A percentile compares a stretch with the other conserved stretches of the same genome.
These are phyloP conservation scores for Eucalyptus guilfoylei DNA, from an alignment of 345 rosid genomes.

Conservation along the genomic window DNA sequence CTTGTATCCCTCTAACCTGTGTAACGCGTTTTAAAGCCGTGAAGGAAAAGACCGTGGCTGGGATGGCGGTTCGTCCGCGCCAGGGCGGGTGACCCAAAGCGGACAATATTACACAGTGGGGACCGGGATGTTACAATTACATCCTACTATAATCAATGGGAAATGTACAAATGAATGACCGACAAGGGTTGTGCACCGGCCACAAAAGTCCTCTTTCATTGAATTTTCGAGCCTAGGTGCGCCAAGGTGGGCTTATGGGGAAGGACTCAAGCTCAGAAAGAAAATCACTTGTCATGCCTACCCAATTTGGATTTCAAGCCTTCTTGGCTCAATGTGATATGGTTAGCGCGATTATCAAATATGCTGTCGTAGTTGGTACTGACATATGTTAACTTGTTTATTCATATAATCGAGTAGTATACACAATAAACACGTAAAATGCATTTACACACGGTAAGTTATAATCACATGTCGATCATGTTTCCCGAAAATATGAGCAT, in stretches of 20 bases:
- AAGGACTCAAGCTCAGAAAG: not conserved
- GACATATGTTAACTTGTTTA: not conserved
- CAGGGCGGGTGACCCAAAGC: no score
- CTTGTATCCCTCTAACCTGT: no score
- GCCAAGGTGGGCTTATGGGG: not conserved
- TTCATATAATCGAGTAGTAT: no score
- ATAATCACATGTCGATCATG: not conserved
- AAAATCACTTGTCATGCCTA: not conserved
- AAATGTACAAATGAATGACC: not conserved
- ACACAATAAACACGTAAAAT: not conserved
- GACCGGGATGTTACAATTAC: no score
- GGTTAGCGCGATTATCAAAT: no score
- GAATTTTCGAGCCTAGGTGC: not conserved
- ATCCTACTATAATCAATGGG: not conserved
- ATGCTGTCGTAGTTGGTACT: not conserved
- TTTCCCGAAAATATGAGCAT: not conserved
- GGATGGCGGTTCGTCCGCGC: no score
- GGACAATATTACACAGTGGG: no score
- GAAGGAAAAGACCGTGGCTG: no score
- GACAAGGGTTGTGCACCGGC: not conserved
- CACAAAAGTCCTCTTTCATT: not conserved
- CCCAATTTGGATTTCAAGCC: not conserved
- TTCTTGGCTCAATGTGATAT: not conserved
- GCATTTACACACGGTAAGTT: not conserved
- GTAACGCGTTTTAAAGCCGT: no score